Conservation (phyloP, 768 basidiomycete species). For the Trametes meyenii region DNA sequence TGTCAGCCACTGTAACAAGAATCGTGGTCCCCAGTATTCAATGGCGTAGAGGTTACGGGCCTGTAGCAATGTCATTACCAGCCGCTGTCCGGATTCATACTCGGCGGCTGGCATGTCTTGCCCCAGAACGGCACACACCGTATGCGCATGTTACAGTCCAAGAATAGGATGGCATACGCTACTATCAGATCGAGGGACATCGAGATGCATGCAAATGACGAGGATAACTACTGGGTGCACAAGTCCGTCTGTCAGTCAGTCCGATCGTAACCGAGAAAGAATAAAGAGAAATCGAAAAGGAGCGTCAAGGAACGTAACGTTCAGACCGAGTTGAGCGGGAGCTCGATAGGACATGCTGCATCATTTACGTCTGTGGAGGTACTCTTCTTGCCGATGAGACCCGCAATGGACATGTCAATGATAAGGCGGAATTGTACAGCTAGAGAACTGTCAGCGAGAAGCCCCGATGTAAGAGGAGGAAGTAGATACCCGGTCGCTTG, state of each 20-base stretch:
- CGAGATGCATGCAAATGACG: conserved; percentile 20
- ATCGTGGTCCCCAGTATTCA: neutral
- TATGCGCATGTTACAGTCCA: neutral
- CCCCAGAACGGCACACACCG: neutral
- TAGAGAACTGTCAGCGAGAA: conserved; percentile 20
- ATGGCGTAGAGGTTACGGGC: no score
- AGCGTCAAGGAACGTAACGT: neutral
- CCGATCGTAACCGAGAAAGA: conserved; percentile 9
- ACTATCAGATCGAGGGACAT: conserved; percentile 15
- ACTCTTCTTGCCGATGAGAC: conserved; percentile 55
- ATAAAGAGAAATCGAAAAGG: conserved; percentile 6
- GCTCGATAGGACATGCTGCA: conserved; percentile 72
- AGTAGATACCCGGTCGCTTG: conserved; percentile 56
- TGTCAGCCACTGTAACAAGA: conserved; percentile 9
- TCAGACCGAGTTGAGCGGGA: conserved; percentile 56
- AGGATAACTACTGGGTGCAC: conserved; percentile 14
- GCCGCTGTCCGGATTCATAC: neutral
- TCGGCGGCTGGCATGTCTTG: neutral
- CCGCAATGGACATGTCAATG: conserved; percentile 68
- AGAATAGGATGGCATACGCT: conserved; percentile 24
- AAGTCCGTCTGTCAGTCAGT: conserved; percentile 24
- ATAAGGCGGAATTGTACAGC: conserved; percentile 66
- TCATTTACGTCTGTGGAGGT: conserved; percentile 60
- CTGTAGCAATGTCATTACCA: no score
- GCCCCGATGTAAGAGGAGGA: neutral